Percentiles rank a stretch among this genome's conserved stretches.
Evolutionary conservation across 148 eudicot genomes (phyloP).

Genomic region (Spergularia bocconei): DNA sequence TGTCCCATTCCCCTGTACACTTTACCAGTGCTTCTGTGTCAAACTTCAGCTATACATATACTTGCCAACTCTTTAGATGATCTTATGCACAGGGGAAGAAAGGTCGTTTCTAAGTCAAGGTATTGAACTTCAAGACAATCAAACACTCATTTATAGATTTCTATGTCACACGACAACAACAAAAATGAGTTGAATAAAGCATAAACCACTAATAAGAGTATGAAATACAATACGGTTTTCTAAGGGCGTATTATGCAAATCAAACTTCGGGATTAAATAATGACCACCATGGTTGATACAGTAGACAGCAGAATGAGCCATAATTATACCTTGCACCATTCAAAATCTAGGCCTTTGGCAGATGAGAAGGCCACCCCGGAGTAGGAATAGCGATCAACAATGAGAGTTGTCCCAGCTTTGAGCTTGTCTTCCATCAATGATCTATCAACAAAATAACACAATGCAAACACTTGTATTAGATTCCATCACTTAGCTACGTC

Average conservation of each 20-base stretch:
- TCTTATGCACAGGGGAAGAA: not conserved
- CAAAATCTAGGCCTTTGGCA: conserved; percentile 88
- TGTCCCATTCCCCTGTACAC: not conserved
- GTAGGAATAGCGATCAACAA: conserved; percentile 93
- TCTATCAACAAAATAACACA: conserved; percentile 33
- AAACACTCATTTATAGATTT: not conserved
- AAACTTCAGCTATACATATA: not conserved
- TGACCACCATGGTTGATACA: not conserved
- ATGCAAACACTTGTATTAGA: not conserved
- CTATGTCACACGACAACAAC: not conserved
- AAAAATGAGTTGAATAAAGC: not conserved
- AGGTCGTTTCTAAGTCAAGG: not conserved
- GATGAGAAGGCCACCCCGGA: conserved; percentile 97
- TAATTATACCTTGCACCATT: conserved; percentile 87
- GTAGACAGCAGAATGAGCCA: not conserved
- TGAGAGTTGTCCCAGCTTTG: conserved; percentile 72
- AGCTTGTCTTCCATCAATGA: conserved; percentile 80
- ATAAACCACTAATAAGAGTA: too few species aligned
- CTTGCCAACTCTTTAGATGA: not conserved
- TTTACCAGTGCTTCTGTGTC: too few species aligned
- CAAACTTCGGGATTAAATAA: too few species aligned
- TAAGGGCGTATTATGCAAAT: too few species aligned
- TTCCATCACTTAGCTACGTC: conserved; percentile 10
- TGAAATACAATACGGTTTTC: too few species aligned
- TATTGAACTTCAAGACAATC: not conserved